phyloP scores from a whole-genome alignment of 495 filamentous ascomycete species.

The Bacidia rubella region DNA sequence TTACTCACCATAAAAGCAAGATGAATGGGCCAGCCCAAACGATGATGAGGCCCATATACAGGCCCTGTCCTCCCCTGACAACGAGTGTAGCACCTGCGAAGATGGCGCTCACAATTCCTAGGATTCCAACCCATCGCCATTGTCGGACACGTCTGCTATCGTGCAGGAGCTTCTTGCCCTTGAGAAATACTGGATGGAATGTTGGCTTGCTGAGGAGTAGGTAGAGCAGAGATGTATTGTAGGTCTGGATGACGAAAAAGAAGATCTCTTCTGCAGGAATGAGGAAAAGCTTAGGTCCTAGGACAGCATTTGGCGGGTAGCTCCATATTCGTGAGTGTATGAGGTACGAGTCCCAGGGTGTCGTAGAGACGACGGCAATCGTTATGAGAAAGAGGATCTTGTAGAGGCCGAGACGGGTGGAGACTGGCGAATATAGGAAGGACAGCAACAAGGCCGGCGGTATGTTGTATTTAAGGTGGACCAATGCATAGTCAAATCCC shows the following conservation, averaged over 20 bases:
- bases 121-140: conserved; percentile 26
- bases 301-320: conserved; percentile 45
- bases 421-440: conserved; percentile 40
- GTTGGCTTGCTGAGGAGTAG: conserved; percentile 47
- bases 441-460: conserved; percentile 46
- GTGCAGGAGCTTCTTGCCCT: conserved; percentile 13
- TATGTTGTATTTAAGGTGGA: conserved; percentile 56
- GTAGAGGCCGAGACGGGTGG: conserved; percentile 42
- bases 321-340: conserved; percentile 50
- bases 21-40: conserved; percentile 51
- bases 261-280: conserved; percentile 57
- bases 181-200: conserved; percentile 42
- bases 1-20: conserved; percentile 42
- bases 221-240: conserved; percentile 53
- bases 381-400: conserved; percentile 42
- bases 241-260: conserved; percentile 66
- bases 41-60: conserved; percentile 53
- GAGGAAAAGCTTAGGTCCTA: conserved; percentile 41
- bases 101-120: conserved; percentile 26
- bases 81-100: conserved; percentile 28
- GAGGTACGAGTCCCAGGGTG: conserved; percentile 61
- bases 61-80: conserved; percentile 28
- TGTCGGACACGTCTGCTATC: conserved; percentile 13
- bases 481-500: conserved; percentile 54
- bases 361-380: conserved; percentile 46